Percentiles rank a stretch among this genome's conserved stretches.
Evolutionary conservation across 768 basidiomycete species (phyloP).

Genomic region (Boletus vinaceobasis): DNA sequence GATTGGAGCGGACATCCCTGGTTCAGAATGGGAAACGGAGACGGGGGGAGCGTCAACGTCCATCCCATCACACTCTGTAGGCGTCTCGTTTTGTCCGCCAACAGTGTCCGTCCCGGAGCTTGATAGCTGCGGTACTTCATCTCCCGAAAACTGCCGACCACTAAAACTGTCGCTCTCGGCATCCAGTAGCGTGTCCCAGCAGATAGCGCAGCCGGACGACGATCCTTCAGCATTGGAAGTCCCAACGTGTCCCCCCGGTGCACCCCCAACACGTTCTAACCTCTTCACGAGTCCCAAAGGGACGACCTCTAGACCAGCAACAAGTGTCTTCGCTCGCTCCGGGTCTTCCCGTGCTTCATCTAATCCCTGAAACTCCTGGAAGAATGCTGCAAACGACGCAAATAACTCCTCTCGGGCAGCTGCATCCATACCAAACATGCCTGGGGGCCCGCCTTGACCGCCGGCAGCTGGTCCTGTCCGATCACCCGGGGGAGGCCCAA

Average conservation of each 20-base stretch:
- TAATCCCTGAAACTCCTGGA: slow-evolving; percentile 26
- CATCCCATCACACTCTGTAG: slow-evolving; percentile 11
- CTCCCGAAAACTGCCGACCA: slow-evolving; percentile 10
- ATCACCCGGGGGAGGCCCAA: slow-evolving; percentile 18
- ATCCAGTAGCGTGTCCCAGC: slow-evolving; percentile 67
- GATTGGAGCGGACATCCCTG: slow-evolving; percentile 4
- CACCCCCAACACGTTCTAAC: slow-evolving; percentile 49
- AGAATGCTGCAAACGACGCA: slow-evolving; percentile 25
- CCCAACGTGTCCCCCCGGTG: slow-evolving; percentile 32
- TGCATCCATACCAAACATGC: slow-evolving; percentile 17
- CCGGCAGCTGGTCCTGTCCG: slow-evolving; percentile 1
- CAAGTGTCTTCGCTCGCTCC: slow-evolving; percentile 59
- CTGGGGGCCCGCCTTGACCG: slow-evolving; percentile 4
- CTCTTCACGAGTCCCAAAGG: slow-evolving; percentile 63
- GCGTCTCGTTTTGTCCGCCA: slow-evolving; percentile 5
- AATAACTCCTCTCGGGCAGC: slow-evolving; percentile 23
- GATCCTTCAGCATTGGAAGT: slow-evolving; percentile 33
- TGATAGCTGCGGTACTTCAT: slow-evolving; percentile 1
- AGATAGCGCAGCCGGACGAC: slow-evolving; percentile 61
- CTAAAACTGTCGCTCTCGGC: slow-evolving; percentile 37
- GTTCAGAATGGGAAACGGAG: slow-evolving; percentile 11
- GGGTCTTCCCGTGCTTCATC: slow-evolving; percentile 56
- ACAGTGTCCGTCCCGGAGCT: not conserved
- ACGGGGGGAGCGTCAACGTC: slow-evolving; percentile 17
- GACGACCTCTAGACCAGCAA: slow-evolving; percentile 64